phyloP scores from a whole-genome alignment of 345 rosid genomes.

The Heritiera littoralis region DNA sequence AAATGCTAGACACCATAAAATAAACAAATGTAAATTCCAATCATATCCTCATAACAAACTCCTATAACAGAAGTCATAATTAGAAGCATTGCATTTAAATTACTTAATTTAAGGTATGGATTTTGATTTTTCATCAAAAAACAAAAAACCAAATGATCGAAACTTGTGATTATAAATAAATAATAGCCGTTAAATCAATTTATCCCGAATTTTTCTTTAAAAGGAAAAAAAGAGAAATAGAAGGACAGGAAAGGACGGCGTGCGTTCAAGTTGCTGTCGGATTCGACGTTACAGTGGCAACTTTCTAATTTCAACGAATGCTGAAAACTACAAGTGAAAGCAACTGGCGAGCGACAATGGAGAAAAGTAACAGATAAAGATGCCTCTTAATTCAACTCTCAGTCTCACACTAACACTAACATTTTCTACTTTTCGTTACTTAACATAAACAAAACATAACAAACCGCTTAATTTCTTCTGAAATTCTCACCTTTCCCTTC shows the following conservation, averaged over 20 bases:
- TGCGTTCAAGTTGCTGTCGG: neutral
- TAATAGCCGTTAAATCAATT: no score
- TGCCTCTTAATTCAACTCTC: neutral
- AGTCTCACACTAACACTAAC: neutral
- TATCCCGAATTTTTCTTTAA: no score
- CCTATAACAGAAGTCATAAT: no score
- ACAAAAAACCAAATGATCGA: no score
- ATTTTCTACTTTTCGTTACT: neutral
- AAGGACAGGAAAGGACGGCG: neutral
- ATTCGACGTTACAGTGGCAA: neutral
- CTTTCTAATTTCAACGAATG: neutral
- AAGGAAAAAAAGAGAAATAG: neutral
- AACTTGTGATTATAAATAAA: no score
- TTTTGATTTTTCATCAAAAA: no score
- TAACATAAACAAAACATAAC: neutral
- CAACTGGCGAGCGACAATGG: neutral
- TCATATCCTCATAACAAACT: no score
- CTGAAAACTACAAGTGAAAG: neutral
- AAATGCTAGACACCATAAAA: no score
- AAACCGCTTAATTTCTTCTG: neutral
- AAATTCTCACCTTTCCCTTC: slow-evolving; percentile 10
- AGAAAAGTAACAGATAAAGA: neutral
- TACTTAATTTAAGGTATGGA: no score
- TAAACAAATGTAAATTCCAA: no score
- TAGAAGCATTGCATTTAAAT: no score